Evolutionary conservation across 1,284 basidiomycete species (phyloP), one percentile per base, ranked within the genome.

Genomic region (Leccinum fuscescens): DNA sequence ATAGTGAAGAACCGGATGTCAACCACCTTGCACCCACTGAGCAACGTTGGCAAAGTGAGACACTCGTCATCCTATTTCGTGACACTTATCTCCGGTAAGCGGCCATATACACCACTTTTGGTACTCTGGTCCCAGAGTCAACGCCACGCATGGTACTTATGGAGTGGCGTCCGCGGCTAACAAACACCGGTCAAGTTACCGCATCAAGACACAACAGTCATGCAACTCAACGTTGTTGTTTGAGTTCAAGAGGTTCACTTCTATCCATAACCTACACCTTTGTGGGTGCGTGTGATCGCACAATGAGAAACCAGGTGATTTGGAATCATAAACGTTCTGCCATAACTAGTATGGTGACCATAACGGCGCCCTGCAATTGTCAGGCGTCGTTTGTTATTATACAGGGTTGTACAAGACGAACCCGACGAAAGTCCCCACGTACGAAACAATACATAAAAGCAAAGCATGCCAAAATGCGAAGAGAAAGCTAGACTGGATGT

Each of bases 11-110:
- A 46, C 20, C 33, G 35, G 37, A 48, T 17, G 55, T 24, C 37
- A 52, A 44, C 46, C 31, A 11, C 15, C 22, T 37, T 52, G 50
- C 15, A 39, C 37, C 35, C 44, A 52, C n/a, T 11, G 46, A 22
- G 54, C 22, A 51, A 54, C 46, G 22, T 37, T 48, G 24, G 52
- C 20, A 39, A 65, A 65, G 65, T 66, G 65, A 66, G 63, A 67
- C 63, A 65, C 37, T 57, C 50, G 33, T 33, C 48, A 53, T 29
- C 46, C 56, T 53, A 35, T 65, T 59, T 54, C 63, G 64, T 67
- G 52, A 66, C 53, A 33, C 11, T 27, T 54, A 50, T 58, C 50
- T 59, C 56, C 35, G n/a, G 48, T 35, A 3, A 37, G 62, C 20
- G n/a, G 48, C 37, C 2, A 42, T 42, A 20, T 51, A 27, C n/a